Percentiles rank a stretch among this genome's conserved stretches.
These are phyloP conservation scores for Lactarius pseudohatsudake DNA, from an alignment of 768 basidiomycete species.

Conservation along the genomic window DNA sequence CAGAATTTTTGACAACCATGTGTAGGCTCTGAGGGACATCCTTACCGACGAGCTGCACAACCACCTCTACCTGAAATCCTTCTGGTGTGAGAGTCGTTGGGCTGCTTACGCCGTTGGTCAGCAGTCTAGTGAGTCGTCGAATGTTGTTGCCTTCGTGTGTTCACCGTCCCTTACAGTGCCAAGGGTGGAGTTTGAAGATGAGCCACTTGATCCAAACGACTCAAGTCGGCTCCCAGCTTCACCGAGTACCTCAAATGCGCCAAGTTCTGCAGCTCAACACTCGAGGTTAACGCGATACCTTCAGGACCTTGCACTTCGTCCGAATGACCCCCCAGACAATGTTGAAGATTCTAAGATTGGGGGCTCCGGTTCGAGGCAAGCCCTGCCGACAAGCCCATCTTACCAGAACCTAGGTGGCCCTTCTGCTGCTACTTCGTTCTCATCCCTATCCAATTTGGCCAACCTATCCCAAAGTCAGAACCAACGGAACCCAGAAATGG, in stretches of 20 bases:
- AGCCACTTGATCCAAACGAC: slow-evolving; percentile 34
- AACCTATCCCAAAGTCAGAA: slow-evolving; percentile 25
- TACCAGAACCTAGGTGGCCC: slow-evolving; percentile 27
- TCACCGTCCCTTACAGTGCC: slow-evolving; percentile 48
- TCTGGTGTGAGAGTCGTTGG: slow-evolving; percentile 96
- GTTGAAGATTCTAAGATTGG: slow-evolving; percentile 45
- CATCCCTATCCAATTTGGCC: slow-evolving; percentile 28
- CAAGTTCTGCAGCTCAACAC: slow-evolving; percentile 43
- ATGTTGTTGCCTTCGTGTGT: slow-evolving; percentile 9
- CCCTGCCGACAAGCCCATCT: slow-evolving; percentile 25
- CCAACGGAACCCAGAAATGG: slow-evolving; percentile 75
- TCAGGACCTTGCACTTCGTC: slow-evolving; percentile 60
- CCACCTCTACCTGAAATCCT: slow-evolving; percentile 95
- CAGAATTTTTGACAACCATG: slow-evolving; percentile 18
- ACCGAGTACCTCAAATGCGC: slow-evolving; percentile 41
- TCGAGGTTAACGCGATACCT: slow-evolving; percentile 63
- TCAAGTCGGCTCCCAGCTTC: slow-evolving; percentile 33
- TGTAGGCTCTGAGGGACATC: slow-evolving; percentile 86
- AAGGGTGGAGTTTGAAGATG: slow-evolving; percentile 62
- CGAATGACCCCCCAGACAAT: slow-evolving; percentile 78
- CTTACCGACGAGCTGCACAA: slow-evolving; percentile 93
- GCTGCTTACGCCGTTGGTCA: slow-evolving; percentile 79
- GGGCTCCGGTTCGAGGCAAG: slow-evolving; percentile 29
- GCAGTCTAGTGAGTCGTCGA: slow-evolving; percentile 56
- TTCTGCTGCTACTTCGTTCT: slow-evolving; percentile 30